phyloP scores from a whole-genome alignment of 495 filamentous ascomycete species.

The Bacidia gigantensis region DNA sequence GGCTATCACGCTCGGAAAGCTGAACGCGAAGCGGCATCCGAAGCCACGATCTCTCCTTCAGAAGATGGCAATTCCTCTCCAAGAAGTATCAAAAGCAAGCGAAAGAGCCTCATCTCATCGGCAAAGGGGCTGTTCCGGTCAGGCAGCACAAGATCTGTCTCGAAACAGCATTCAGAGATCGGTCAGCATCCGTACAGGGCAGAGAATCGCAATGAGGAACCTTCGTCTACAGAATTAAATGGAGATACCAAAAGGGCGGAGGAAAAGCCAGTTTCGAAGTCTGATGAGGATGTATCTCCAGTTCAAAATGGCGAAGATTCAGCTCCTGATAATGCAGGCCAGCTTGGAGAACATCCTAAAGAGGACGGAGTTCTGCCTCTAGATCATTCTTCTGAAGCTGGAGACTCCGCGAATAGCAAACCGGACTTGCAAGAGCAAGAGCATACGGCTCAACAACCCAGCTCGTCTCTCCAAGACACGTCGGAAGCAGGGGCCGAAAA shows the following conservation, averaged over 20 bases:
- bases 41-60: constrained; percentile 11
- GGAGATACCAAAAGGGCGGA: not conserved
- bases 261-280: no score
- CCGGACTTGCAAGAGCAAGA: not conserved
- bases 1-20: constrained; percentile 43
- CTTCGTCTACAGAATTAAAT: not conserved
- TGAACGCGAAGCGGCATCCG: constrained; percentile 28
- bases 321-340: not conserved
- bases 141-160: constrained; percentile 22
- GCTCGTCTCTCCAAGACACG: constrained; percentile 28
- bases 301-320: not conserved
- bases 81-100: constrained; percentile 19
- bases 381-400: not conserved
- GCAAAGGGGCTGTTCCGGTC: constrained; percentile 26
- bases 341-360: not conserved
- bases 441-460: no score
- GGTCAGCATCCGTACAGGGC: constrained; percentile 13
- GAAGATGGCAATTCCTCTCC: constrained; percentile 27
- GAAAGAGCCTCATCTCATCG: constrained; percentile 22
- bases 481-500: constrained; percentile 36
- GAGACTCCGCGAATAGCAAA: not conserved
- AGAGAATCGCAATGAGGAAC: constrained; percentile 12
- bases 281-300: no score
- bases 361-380: not conserved
- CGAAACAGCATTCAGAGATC: constrained; percentile 9